These are phyloP conservation scores for Curvularia hawaiiensis DNA, from an alignment of 2,329 filamentous ascomycete genomes.

Conservation along the genomic window DNA sequence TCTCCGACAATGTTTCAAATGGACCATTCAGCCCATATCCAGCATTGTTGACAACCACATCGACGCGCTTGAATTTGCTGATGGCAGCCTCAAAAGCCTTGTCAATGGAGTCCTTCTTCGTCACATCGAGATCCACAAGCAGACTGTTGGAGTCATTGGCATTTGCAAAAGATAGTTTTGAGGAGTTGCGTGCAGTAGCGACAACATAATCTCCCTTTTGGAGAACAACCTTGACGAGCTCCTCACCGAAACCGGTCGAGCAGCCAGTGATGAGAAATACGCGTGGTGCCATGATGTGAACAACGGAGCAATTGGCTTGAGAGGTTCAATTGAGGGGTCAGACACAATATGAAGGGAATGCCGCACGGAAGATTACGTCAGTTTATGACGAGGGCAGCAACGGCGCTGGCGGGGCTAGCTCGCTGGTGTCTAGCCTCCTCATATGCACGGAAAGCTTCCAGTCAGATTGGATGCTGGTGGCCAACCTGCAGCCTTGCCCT, in stretches of 20 bases:
- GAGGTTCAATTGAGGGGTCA: neutral
- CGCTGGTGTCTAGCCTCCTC: neutral
- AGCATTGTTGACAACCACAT: constrained; percentile 67
- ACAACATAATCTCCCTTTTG: constrained; percentile 52
- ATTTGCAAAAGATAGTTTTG: constrained; percentile 48
- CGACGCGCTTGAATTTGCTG: constrained; percentile 60
- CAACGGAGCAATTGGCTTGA: neutral
- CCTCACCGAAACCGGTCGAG: constrained; percentile 54
- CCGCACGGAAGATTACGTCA: neutral
- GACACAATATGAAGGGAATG: neutral
- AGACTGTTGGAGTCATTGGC: constrained; percentile 56
- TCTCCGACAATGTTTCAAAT: constrained; percentile 58
- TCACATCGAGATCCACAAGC: constrained; percentile 60
- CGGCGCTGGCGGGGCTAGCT: constrained; percentile 6
- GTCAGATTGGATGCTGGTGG: neutral
- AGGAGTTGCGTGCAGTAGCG: constrained; percentile 54
- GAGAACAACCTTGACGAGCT: constrained; percentile 52
- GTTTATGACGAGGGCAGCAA: neutral
- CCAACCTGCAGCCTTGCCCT: neutral
- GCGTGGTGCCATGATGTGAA: constrained; percentile 46
- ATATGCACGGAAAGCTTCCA: neutral
- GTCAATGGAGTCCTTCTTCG: constrained; percentile 51
- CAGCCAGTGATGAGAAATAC: constrained; percentile 56
- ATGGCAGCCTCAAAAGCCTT: constrained; percentile 53
- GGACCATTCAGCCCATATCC: constrained; percentile 61